Conservation (phyloP, 495 filamentous ascomycete species). For the Penicillium simplicissimum region DNA sequence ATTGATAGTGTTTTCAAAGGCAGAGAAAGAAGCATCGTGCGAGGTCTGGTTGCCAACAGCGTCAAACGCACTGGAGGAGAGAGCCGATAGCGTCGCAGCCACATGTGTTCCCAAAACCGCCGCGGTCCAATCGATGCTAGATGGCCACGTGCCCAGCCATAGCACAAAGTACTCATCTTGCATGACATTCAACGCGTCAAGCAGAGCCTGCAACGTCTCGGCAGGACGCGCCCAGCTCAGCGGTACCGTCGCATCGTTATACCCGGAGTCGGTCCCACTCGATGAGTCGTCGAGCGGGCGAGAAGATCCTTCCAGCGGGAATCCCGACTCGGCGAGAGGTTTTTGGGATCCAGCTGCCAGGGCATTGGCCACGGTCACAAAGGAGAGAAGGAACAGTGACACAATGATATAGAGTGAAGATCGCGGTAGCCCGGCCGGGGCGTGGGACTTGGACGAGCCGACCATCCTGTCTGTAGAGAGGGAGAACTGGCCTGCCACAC, state of each 20-base stretch:
- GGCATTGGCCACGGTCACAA: slow-evolving; percentile 29
- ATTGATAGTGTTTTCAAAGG: slow-evolving; percentile 72
- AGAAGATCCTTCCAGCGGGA: background rate
- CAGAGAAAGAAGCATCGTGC: slow-evolving; percentile 38
- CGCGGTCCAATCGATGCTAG: slow-evolving; percentile 90
- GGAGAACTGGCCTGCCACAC: slow-evolving; percentile 9
- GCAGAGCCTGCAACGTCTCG: slow-evolving; percentile 44
- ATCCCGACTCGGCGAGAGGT: slow-evolving; percentile 13
- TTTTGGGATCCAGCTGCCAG: slow-evolving; percentile 35
- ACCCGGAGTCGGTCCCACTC: slow-evolving; percentile 15
- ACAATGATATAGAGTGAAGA: slow-evolving; percentile 24
- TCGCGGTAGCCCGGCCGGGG: slow-evolving; percentile 16
- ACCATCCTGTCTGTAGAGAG: slow-evolving; percentile 19
- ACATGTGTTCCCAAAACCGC: slow-evolving; percentile 84
- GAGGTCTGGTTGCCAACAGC: slow-evolving; percentile 15
- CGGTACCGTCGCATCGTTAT: slow-evolving; percentile 8
- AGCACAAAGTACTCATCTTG: slow-evolving; percentile 75
- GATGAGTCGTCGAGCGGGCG: slow-evolving; percentile 1
- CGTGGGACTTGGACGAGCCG: slow-evolving; percentile 7
- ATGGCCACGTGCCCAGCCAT: slow-evolving; percentile 81
- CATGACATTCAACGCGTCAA: slow-evolving; percentile 69
- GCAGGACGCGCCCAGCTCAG: slow-evolving; percentile 17
- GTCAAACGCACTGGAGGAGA: slow-evolving; percentile 50
- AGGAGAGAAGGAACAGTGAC: slow-evolving; percentile 25
- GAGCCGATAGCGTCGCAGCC: slow-evolving; percentile 63